A percentile compares a stretch with the other conserved stretches of the same genome.
phyloP scores from a whole-genome alignment of 306 rosid species.

The Cucumis melo region DNA sequence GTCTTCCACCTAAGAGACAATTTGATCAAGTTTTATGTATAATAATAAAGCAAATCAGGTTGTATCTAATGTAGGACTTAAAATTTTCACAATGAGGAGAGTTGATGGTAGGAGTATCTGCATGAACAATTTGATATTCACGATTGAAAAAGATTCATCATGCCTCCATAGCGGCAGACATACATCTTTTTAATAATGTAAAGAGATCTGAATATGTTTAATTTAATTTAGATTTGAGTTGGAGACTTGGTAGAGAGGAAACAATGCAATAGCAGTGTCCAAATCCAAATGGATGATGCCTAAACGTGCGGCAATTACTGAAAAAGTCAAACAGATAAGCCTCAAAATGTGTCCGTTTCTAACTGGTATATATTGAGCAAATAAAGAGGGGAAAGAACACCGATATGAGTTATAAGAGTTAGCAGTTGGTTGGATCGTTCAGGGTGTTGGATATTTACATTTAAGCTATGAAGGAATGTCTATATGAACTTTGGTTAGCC shows the following conservation, averaged over 20 bases:
- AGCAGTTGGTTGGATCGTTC: neutral
- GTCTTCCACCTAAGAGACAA: neutral
- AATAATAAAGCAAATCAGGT: neutral
- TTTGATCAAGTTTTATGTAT: neutral
- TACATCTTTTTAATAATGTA: no score
- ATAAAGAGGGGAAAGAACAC: neutral
- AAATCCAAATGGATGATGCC: neutral
- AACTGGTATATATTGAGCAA: neutral
- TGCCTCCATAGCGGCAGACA: neutral
- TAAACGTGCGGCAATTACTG: neutral
- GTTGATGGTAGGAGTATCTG: neutral
- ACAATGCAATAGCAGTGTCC: neutral
- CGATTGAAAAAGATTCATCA: neutral
- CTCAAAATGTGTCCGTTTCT: neutral
- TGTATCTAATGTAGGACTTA: neutral
- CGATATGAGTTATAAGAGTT: neutral
- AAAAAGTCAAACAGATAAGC: neutral
- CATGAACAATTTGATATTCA: neutral
- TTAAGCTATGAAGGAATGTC: neutral
- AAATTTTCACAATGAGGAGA: neutral
- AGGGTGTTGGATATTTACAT: neutral
- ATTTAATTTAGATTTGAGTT: neutral
- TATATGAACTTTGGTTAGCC: neutral
- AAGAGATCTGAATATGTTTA: no score
- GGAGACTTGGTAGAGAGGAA: neutral